A percentile compares a stretch with the other conserved stretches of the same genome.
These are phyloP conservation scores for Suillus paluster DNA, from an alignment of 768 basidiomycete genomes.

Conservation along the genomic window DNA sequence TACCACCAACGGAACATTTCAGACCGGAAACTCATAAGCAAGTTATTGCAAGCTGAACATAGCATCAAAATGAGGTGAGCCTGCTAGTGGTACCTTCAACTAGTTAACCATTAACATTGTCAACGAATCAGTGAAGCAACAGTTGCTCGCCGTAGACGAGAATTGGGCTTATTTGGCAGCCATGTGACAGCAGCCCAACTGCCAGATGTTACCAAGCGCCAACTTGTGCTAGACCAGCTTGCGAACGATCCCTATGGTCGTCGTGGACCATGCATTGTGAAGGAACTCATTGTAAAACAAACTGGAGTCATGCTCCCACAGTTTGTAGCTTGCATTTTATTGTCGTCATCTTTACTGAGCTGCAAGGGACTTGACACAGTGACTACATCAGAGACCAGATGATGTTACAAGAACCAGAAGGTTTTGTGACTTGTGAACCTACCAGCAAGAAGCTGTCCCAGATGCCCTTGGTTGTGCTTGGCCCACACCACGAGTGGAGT, in stretches of 20 bases:
- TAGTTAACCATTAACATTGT: no score
- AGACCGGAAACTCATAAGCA: conserved; percentile 23
- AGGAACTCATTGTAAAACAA: conserved; percentile 21
- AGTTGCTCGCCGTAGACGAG: background rate
- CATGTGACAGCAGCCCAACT: background rate
- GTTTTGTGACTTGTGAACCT: conserved; percentile 30
- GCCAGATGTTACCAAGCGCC: conserved; percentile 11
- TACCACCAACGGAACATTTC: conserved; percentile 32
- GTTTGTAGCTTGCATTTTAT: conserved; percentile 9
- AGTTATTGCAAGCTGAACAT: conserved; percentile 30
- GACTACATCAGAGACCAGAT: conserved; percentile 22
- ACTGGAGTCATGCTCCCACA: conserved; percentile 17
- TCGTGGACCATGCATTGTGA: conserved; percentile 24
- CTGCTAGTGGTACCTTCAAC: background rate
- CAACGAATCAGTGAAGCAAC: background rate
- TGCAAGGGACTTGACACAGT: conserved; percentile 8
- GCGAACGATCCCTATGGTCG: conserved; percentile 25
- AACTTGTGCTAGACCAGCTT: conserved; percentile 29
- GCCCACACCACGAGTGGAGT: conserved; percentile 37
- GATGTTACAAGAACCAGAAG: conserved; percentile 26
- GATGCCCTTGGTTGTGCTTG: conserved; percentile 20
- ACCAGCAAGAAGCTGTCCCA: conserved; percentile 31
- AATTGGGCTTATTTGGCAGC: background rate
- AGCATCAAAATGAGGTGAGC: conserved; percentile 19
- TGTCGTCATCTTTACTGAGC: background rate